These are phyloP conservation scores for Chytriomyces hyalinus DNA, from an alignment of 192 early-diverging fungal genomes.

Conservation along the genomic window DNA sequence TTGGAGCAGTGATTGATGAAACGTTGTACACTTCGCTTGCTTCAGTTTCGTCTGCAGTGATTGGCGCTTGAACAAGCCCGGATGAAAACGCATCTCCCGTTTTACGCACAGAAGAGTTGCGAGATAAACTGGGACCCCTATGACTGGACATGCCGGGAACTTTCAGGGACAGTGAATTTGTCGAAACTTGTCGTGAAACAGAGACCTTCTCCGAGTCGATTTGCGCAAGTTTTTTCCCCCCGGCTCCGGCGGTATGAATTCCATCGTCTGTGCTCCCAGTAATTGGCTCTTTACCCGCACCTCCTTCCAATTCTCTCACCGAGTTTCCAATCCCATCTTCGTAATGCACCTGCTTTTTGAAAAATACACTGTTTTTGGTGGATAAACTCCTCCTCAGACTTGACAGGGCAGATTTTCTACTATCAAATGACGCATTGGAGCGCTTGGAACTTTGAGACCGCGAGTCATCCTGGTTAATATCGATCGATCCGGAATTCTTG, in stretches of 20 bases:
- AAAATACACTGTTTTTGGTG: neutral
- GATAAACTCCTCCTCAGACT: slow-evolving; percentile 7
- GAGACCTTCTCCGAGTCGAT: neutral
- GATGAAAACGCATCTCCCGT: neutral
- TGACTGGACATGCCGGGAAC: neutral
- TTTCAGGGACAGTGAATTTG: slow-evolving; percentile 5
- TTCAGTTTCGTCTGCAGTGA: neutral
- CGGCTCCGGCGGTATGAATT: neutral
- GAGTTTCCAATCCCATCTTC: neutral
- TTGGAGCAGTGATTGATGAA: neutral
- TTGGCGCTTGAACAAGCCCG: neutral
- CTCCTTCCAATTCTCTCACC: neutral
- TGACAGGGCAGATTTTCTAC: neutral
- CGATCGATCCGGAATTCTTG: neutral
- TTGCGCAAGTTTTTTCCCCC: neutral
- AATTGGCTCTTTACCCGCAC: neutral
- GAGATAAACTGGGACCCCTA: neutral
- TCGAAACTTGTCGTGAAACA: neutral
- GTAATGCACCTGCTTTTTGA: slow-evolving; percentile 16
- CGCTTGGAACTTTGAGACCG: neutral
- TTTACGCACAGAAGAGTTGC: neutral
- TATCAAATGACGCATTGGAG: neutral
- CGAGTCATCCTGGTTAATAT: neutral
- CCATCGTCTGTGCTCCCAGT: neutral
- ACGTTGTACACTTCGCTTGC: neutral